Base-by-base conservation (phyloP, 345 rosid species). In the Cardamine resedifolia region DNA sequence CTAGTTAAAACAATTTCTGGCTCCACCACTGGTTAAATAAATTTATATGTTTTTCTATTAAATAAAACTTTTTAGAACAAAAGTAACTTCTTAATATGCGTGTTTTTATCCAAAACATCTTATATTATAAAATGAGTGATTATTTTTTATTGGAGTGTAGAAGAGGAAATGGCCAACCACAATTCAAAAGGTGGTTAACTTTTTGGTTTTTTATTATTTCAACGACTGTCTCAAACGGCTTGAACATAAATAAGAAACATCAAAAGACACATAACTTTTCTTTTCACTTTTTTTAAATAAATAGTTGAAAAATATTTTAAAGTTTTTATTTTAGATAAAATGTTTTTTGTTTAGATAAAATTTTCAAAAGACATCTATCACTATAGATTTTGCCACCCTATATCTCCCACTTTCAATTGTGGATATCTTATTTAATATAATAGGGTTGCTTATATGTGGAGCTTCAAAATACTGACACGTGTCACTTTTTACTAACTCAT, bases 111-210 rank as follows among this genome's bases (percentile, higher is more conserved):
- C n/a, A n/a, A n/a, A n/a, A n/a, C n/a, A n/a, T n/a, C n/a, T n/a
- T n/a, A n/a, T n/a, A n/a, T n/a, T n/a, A 45, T 28, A 30, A 27
- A 19, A 11, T 27, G 68, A n/a, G 43, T 43, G n/a, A n/a, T n/a
- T n/a, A n/a, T 0, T 41, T 41, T 38, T 38, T 38, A 38, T 41
- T 43, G 48, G 12, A 47, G 19, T 49, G 31, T 5, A 51, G 4
- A 51, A 51, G 24, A 64, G n/a, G n/a, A 18, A 66, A 23, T 66
- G 16, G 36, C 61, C 71, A 36, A 66, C 52, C 19, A 38, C 36
- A 38, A 52, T 67, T 24, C 51, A 67, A 52, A 66, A 67, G 71
- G 71, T 67, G 39, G 50, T 38, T 24, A 24, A 27, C 71, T 66
- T 66, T 66, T 36, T 51, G 16, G 36, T 50, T 36, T 36, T 33